Percentiles rank a stretch among this genome's conserved stretches.
Conservation (phyloP, 179 eudicot genomes). For the Beta lomatogona region DNA sequence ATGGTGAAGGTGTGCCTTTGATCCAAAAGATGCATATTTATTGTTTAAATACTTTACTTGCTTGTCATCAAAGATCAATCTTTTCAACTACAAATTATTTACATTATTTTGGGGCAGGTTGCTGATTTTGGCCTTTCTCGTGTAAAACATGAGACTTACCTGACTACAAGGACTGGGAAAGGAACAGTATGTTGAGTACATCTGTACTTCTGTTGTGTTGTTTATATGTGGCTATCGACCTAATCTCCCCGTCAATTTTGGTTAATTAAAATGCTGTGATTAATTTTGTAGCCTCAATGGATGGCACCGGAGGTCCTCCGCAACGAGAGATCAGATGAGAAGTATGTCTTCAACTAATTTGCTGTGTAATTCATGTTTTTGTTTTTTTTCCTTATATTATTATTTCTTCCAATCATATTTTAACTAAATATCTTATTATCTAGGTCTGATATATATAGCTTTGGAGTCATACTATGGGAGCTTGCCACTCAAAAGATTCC, state of each 20-base stretch:
- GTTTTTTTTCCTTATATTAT: not conserved
- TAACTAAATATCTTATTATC: constrained; percentile 2
- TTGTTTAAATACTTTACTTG: not conserved
- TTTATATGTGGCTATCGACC: not conserved
- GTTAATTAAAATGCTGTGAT: not conserved
- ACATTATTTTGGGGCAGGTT: constrained; percentile 51
- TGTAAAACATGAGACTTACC: constrained; percentile 82
- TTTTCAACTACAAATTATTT: not conserved
- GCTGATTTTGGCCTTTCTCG: constrained; percentile 99
- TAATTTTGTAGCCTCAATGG: constrained; percentile 52
- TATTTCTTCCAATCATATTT: not conserved
- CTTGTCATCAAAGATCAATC: not conserved
- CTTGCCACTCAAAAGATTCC: constrained; percentile 90
- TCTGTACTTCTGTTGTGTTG: constrained; percentile 4
- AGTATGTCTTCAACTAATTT: constrained; percentile 33
- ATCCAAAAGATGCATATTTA: not conserved
- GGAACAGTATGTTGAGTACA: constrained; percentile 71
- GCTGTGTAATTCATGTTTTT: not conserved
- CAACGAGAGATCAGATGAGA: constrained; percentile 47
- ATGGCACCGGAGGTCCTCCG: constrained; percentile 64
- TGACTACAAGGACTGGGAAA: constrained; percentile 81
- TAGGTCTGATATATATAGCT: constrained; percentile 97
- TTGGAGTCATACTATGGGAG: constrained; percentile 95
- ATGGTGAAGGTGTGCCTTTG: constrained; percentile 72
- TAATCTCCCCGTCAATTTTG: not conserved